Conservation (phyloP, 148 eudicot genomes). For the Fagopyrum homotropicum region DNA sequence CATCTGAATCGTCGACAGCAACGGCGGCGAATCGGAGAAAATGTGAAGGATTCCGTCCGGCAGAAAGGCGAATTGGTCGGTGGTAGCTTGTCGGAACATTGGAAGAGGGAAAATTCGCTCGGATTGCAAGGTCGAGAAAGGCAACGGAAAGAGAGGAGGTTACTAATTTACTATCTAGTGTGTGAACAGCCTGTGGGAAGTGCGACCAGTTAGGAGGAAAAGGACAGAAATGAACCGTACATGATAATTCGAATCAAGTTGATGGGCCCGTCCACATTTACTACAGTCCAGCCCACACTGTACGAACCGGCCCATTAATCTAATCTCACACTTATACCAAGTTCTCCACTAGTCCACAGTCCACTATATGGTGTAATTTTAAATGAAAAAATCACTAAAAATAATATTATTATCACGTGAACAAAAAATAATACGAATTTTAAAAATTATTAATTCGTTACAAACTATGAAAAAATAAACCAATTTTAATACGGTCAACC, state of each 20-base stretch:
- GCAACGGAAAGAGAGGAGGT: not conserved
- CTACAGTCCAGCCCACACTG: not conserved
- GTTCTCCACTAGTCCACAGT: too few species aligned
- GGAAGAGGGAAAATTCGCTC: constrained; percentile 22
- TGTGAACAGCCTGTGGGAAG: constrained; percentile 12
- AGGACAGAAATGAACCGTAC: not conserved
- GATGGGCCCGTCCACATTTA: not conserved
- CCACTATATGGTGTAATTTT: too few species aligned
- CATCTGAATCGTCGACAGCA: not conserved
- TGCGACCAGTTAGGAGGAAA: not conserved
- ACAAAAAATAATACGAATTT: too few species aligned
- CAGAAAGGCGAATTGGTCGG: constrained; percentile 24
- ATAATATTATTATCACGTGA: too few species aligned
- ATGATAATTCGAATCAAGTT: not conserved
- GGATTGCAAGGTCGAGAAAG: constrained; percentile 34
- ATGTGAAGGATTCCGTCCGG: not conserved
- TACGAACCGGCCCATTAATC: not conserved
- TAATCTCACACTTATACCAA: too few species aligned
- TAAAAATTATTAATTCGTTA: too few species aligned
- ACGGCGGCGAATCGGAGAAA: not conserved
- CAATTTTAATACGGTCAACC: too few species aligned
- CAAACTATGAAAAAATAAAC: too few species aligned
- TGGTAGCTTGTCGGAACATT: constrained; percentile 38
- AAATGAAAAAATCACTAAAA: too few species aligned
- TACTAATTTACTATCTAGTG: too few species aligned